Percentiles rank a stretch among this genome's conserved stretches.
Evolutionary conservation across 2,329 filamentous ascomycete species (phyloP).

Genomic region (Diaporthe sp.): DNA sequence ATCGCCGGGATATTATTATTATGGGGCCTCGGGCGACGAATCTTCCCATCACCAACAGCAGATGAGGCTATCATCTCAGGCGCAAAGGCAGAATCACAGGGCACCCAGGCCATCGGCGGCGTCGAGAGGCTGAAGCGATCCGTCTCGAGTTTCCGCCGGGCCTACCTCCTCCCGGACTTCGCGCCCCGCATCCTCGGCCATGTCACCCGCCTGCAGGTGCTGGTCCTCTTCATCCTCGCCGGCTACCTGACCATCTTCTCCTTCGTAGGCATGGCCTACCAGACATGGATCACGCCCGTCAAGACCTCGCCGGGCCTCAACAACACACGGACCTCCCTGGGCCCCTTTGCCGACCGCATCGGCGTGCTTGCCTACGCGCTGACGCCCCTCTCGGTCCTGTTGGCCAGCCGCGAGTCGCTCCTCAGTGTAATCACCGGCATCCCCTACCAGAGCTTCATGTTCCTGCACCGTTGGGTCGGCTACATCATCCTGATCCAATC

Average conservation of each 20-base stretch:
- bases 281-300: slow-evolving; percentile 79
- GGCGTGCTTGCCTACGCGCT: slow-evolving; percentile 81
- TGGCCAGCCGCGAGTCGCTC: slow-evolving; percentile 78
- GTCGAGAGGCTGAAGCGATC: slow-evolving; percentile 37
- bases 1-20: slow-evolving; percentile 59
- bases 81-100: slow-evolving; percentile 4
- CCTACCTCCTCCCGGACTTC: slow-evolving; percentile 73
- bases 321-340: slow-evolving; percentile 76
- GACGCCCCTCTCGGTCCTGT: slow-evolving; percentile 77
- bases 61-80: not conserved
- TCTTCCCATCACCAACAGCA: not conserved
- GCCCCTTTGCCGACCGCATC: slow-evolving; percentile 77
- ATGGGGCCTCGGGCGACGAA: slow-evolving; percentile 55
- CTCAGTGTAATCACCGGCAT: slow-evolving; percentile 79
- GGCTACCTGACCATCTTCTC: slow-evolving; percentile 77
- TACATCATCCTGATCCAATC: slow-evolving; percentile 80
- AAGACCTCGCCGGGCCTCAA: slow-evolving; percentile 66
- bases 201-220: slow-evolving; percentile 77
- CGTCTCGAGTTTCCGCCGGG: slow-evolving; percentile 52
- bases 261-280: slow-evolving; percentile 78
- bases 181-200: slow-evolving; percentile 73
- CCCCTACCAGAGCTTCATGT: slow-evolving; percentile 83
- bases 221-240: slow-evolving; percentile 69
- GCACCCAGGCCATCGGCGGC: slow-evolving; percentile 8
- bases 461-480: slow-evolving; percentile 82